These are phyloP conservation scores for Trichoderma brevicompactum DNA, from an alignment of 2,329 filamentous ascomycete species.

Conservation along the genomic window DNA sequence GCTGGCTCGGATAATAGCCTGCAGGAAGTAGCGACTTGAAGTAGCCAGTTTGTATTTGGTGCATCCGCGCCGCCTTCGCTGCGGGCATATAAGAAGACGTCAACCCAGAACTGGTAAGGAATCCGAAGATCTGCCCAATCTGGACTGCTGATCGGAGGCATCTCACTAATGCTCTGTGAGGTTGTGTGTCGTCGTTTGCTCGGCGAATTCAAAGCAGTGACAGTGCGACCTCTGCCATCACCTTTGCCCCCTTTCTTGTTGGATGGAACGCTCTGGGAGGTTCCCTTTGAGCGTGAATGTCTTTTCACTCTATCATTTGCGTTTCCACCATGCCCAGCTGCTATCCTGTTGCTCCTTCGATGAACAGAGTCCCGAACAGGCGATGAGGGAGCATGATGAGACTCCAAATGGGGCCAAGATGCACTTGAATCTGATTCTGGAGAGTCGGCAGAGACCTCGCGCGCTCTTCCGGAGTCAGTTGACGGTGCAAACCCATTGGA, in stretches of 20 bases:
- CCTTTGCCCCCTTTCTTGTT: neutral
- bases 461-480: neutral
- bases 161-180: neutral
- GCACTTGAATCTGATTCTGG: neutral
- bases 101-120: constrained; percentile 69
- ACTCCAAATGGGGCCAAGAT: neutral
- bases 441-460: neutral
- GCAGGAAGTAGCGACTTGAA: constrained; percentile 65
- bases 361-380: neutral
- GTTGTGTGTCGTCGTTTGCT: constrained; percentile 31
- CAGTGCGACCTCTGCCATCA: neutral
- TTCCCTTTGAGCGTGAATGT: neutral
- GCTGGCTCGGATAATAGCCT: constrained; percentile 72
- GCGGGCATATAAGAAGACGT: constrained; percentile 72
- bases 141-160: constrained; percentile 46
- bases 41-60: constrained; percentile 64
- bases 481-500: constrained; percentile 4
- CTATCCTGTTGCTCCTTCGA: constrained; percentile 15
- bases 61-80: constrained; percentile 48
- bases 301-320: neutral
- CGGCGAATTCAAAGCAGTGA: constrained; percentile 16
- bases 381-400: neutral
- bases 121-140: constrained; percentile 60
- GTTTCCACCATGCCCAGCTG: neutral
- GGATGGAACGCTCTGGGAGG: constrained; percentile 1